A percentile compares a stretch with the other conserved stretches of the same genome.
Conservation (phyloP, 2,329 filamentous ascomycete genomes). For the Nannizziopsis barbatae region DNA sequence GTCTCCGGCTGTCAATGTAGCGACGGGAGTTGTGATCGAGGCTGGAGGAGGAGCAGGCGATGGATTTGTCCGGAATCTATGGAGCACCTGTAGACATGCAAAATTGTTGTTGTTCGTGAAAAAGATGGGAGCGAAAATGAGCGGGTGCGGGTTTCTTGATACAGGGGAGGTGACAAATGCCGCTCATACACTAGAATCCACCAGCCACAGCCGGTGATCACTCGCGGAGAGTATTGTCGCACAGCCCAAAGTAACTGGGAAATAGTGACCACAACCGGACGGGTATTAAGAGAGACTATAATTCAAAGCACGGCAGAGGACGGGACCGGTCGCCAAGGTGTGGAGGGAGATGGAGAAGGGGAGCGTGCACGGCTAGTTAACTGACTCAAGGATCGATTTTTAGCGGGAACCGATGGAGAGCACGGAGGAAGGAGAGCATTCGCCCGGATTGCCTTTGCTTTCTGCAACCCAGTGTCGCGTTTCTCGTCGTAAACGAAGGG, state of each 20-base stretch:
- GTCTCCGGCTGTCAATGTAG: neutral
- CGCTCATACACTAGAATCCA: too few relatives aligned
- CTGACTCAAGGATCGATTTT: neutral
- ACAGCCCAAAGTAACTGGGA: too few relatives aligned
- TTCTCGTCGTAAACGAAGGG: neutral
- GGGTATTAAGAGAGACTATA: neutral
- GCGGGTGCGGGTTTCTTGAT: too few relatives aligned
- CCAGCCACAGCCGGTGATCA: too few relatives aligned
- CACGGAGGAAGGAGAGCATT: neutral
- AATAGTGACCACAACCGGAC: too few relatives aligned
- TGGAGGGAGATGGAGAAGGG: conserved; percentile 1
- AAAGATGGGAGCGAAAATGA: too few relatives aligned
- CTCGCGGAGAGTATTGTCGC: too few relatives aligned
- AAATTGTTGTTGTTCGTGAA: too few relatives aligned
- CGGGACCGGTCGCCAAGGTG: neutral
- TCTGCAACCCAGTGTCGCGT: conserved; percentile 8
- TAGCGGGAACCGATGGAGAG: conserved; percentile 3
- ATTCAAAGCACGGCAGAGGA: neutral
- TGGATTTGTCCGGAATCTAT: neutral
- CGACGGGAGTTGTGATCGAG: neutral
- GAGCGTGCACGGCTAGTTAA: conserved; percentile 5
- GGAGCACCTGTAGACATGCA: neutral
- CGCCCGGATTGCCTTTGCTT: neutral
- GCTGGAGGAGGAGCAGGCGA: neutral
- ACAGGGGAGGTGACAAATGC: too few relatives aligned